Base-by-base conservation (phyloP, 257 asterid genomes). In the Primulina tabacum region DNA sequence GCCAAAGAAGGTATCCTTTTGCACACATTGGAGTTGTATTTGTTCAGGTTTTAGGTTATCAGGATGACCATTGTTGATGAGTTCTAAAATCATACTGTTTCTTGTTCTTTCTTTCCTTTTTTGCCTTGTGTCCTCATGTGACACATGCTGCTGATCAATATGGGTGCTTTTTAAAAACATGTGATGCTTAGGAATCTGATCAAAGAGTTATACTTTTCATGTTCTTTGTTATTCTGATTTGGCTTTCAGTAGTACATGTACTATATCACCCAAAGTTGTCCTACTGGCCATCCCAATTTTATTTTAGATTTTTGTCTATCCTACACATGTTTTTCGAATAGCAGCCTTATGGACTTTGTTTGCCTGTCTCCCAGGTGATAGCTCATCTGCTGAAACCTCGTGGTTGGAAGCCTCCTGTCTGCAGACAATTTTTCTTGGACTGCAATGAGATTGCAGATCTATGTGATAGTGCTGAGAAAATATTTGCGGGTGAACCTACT, bases 361-460 rank as follows among this genome's bases (percentile, higher is more conserved):
- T 75, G 64, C 65, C 37, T 35, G 52, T 35, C 64, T 56, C 67
- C 71, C 85, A 92, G 98, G 96, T 90, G 79, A 84, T 92, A 71
- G 89, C 90, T 67, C 92, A 92, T 81, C 95, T 92, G 67, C 71
- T 92, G 80, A 90, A 88, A 76, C 98, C 98, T 80, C 97, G 97
- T 74, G 98, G 99, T 56, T 94, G 99, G 99, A 94, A 91, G 82
- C 99, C 97, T 60, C 99, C 99, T 65, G 97, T 94, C 71, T 85
- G 84, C 24, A 87, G 99, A 34, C 96, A 90, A 52, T 94, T 89
- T 86, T 94, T 94, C 90, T 76, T 92, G 90, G 98, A 92, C 68
- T 92, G 97, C 81, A 87, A 90, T 79, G 98, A 92, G 83, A 89
- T 94, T 74, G 92, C 96, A 62, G 99, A 94, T 84, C 97, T 94